Percentiles rank a stretch among this genome's conserved stretches.
Conservation (phyloP, 805 yeast genomes). For the Yamadazyma phyllophila region DNA sequence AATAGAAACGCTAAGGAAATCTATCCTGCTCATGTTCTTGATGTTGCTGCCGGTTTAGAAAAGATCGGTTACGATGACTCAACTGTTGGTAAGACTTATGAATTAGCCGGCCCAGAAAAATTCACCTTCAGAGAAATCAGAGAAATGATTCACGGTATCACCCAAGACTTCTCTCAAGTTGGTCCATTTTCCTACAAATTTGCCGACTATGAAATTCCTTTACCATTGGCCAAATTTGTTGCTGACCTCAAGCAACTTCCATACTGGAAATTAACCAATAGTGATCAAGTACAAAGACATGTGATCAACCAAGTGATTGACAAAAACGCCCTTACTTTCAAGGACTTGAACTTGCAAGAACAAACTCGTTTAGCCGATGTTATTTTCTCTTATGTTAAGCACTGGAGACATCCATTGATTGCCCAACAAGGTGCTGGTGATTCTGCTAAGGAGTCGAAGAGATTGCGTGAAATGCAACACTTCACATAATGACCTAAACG, state of each 20-base stretch:
- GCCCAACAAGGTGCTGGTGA: constrained; percentile 43
- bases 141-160: constrained; percentile 65
- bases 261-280: constrained; percentile 52
- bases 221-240: constrained; percentile 42
- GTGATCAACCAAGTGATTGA: constrained; percentile 64
- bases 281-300: constrained; percentile 76
- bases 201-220: constrained; percentile 44
- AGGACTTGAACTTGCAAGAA: constrained; percentile 64
- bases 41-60: constrained; percentile 78
- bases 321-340: constrained; percentile 58
- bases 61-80: constrained; percentile 77
- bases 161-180: constrained; percentile 45
- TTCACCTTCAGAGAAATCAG: constrained; percentile 62
- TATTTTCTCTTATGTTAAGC: constrained; percentile 45
- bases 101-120: constrained; percentile 70
- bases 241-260: constrained; percentile 43
- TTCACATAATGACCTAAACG: constrained; percentile 25
- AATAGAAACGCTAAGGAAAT: constrained; percentile 60
- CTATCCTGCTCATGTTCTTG: constrained; percentile 72
- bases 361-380: constrained; percentile 42
- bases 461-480: constrained; percentile 45
- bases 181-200: constrained; percentile 45
- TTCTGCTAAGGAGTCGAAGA: constrained; percentile 35
- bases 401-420: constrained; percentile 50
- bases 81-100: constrained; percentile 73